Evolutionary conservation across 2,329 filamentous ascomycete genomes (phyloP).

Genomic region (Blastomyces percursus): DNA sequence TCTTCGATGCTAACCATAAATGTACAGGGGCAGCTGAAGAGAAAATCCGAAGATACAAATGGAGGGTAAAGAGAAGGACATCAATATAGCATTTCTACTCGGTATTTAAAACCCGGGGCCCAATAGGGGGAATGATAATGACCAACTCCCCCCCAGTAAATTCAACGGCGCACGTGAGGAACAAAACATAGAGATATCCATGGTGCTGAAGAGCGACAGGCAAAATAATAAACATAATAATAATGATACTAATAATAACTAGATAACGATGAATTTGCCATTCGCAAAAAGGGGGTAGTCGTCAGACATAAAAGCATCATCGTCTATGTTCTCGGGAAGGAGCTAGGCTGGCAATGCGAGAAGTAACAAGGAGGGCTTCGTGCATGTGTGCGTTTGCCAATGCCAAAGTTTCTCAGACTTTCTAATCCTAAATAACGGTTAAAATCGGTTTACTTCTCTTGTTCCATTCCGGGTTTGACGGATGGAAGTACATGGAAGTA

Average conservation of each 20-base stretch:
- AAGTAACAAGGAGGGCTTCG: background rate
- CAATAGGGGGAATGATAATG: background rate
- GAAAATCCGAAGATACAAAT: background rate
- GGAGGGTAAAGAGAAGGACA: background rate
- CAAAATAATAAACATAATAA: background rate
- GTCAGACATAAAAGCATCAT: background rate
- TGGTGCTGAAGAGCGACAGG: background rate
- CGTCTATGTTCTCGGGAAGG: background rate
- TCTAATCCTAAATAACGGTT: background rate
- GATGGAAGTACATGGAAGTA: background rate
- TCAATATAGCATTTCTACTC: background rate
- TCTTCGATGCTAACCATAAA: background rate
- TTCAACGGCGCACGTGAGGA: background rate
- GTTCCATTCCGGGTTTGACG: background rate
- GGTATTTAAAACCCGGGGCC: background rate
- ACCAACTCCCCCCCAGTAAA: background rate
- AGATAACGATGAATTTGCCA: background rate
- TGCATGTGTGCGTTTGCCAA: background rate
- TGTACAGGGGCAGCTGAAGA: background rate
- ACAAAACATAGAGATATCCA: background rate
- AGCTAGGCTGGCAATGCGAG: background rate
- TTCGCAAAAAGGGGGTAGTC: background rate
- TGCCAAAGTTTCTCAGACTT: background rate
- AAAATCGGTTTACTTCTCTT: background rate
- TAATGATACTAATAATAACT: background rate